A percentile compares a stretch with the other conserved stretches of the same genome.
phyloP scores from a whole-genome alignment of 148 eudicot genomes.

The Cornus kousa region DNA sequence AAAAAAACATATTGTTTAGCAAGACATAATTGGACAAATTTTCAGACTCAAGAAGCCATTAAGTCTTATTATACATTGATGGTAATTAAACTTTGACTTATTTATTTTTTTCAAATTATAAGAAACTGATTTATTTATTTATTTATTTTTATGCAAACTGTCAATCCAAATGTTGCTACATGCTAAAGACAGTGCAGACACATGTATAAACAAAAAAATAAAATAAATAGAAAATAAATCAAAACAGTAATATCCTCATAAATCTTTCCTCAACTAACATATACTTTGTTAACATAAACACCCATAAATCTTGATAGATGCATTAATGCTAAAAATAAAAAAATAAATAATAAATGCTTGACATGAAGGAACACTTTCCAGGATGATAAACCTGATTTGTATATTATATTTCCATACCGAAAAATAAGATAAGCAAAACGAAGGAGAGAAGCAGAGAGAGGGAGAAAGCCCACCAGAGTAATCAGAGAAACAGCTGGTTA shows the following conservation, averaged over 20 bases:
- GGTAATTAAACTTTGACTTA: not conserved
- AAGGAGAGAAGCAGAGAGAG: not conserved
- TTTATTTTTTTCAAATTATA: no score
- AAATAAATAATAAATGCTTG: not conserved
- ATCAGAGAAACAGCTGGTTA: slow-evolving; percentile 66
- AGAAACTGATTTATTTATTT: no score
- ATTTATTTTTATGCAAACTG: not conserved
- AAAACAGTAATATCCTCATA: not conserved
- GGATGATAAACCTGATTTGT: not conserved
- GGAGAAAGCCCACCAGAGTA: slow-evolving; percentile 41
- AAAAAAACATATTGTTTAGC: not conserved
- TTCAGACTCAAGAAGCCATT: not conserved
- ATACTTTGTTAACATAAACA: not conserved
- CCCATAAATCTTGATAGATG: not conserved
- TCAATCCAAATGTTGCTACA: not conserved
- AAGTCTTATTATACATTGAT: not conserved
- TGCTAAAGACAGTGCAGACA: not conserved
- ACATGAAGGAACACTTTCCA: not conserved
- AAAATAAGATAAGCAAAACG: not conserved
- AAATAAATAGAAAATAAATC: no score
- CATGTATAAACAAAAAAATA: not conserved
- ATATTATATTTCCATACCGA: not conserved
- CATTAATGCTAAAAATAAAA: not conserved
- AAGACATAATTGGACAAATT: not conserved
- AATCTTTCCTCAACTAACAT: not conserved